Conservation (phyloP, 140 eudicot genomes). For the Stevia rebaudiana region DNA sequence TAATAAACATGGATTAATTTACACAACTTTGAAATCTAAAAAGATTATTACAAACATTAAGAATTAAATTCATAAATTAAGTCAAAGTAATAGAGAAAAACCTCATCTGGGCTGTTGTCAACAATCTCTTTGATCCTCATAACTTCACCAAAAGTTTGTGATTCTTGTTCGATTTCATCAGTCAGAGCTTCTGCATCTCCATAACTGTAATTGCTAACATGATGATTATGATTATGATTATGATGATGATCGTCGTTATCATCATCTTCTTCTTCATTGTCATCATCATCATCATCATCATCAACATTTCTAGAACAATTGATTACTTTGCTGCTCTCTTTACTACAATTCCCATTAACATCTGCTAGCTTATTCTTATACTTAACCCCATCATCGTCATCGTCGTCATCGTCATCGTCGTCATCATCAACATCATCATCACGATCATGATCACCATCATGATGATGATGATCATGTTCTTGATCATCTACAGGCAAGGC, state of each 20-base stretch:
- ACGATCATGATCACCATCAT: conserved; percentile 1
- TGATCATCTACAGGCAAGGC: conserved; percentile 33
- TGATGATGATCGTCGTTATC: conserved; percentile 23
- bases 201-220: conserved; percentile 46
- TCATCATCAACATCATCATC: too few relatives aligned
- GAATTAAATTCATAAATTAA: neutral
- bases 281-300: conserved; percentile 22
- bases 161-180: conserved; percentile 69
- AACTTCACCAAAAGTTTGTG: conserved; percentile 46
- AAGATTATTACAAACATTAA: too few relatives aligned
- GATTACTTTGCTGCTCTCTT: conserved; percentile 54
- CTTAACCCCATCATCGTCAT: conserved; percentile 31
- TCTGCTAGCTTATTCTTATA: conserved; percentile 22
- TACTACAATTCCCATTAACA: conserved; percentile 42
- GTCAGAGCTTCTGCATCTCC: conserved; percentile 84
- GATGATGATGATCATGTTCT: conserved; percentile 25
- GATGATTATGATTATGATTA: conserved; percentile 23
- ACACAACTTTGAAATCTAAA: too few relatives aligned
- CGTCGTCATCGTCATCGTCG: neutral
- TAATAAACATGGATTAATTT: neutral
- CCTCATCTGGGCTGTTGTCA: conserved; percentile 66
- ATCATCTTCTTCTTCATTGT: too few relatives aligned
- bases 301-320: conserved; percentile 22
- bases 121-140: conserved; percentile 73
- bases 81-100: conserved; percentile 20